Percentiles rank a stretch among this genome's conserved stretches.
These are phyloP conservation scores for Mycena venus DNA, from an alignment of 768 basidiomycete species.

Conservation along the genomic window DNA sequence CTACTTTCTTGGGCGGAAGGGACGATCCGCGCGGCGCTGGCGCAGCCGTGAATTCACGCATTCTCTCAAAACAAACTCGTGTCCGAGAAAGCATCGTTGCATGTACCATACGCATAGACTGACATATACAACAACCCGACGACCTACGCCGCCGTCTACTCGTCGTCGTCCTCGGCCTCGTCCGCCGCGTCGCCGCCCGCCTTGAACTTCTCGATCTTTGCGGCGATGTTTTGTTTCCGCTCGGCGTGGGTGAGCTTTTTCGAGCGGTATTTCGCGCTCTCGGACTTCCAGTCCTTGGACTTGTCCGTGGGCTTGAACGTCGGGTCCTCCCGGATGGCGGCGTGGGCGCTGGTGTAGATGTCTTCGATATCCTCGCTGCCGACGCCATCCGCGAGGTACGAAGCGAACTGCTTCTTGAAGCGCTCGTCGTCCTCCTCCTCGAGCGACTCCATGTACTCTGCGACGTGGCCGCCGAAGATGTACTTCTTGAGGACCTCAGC, in stretches of 20 bases:
- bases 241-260: slow-evolving; percentile 80
- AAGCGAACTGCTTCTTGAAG: slow-evolving; percentile 97
- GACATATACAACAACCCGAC: slow-evolving; percentile 7
- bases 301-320: slow-evolving; percentile 92
- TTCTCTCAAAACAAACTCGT: neutral
- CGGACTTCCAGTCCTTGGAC: slow-evolving; percentile 91
- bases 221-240: slow-evolving; percentile 84
- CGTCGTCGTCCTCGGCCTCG: slow-evolving; percentile 75
- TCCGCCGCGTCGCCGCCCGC: slow-evolving; percentile 70
- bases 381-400: slow-evolving; percentile 95
- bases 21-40: slow-evolving; percentile 58
- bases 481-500: slow-evolving; percentile 97
- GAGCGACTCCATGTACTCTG: slow-evolving; percentile 99
- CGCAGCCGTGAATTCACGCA: slow-evolving; percentile 14
- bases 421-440: slow-evolving; percentile 99
- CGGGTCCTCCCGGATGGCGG: slow-evolving; percentile 96
- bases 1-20: slow-evolving; percentile 70
- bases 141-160: slow-evolving; percentile 57
- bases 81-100: slow-evolving; percentile 1
- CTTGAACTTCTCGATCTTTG: slow-evolving; percentile 93
- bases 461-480: slow-evolving; percentile 97
- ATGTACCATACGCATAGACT: slow-evolving; percentile 29
- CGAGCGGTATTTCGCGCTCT: slow-evolving; percentile 78
- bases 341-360: slow-evolving; percentile 92
- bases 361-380: slow-evolving; percentile 98